Evolutionary conservation across 352 stramenopile genomes (phyloP).

Genomic region (Globisporangium alternatum): DNA sequence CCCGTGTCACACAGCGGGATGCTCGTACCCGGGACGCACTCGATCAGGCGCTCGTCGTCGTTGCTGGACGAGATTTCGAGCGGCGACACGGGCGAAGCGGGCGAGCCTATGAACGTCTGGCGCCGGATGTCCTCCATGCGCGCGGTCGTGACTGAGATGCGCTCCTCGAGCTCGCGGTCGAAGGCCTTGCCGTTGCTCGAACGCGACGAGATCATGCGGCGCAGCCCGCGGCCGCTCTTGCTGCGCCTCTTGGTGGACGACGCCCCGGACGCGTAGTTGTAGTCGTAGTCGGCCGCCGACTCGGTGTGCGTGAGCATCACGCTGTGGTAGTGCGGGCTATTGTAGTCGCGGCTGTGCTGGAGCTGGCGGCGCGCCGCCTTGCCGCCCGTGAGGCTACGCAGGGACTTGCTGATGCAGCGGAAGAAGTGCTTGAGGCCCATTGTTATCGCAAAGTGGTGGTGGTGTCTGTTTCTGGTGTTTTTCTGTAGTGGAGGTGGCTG

Average conservation of each 20-base stretch:
- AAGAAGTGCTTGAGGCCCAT: slow-evolving; percentile 21
- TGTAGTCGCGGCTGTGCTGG: slow-evolving; percentile 18
- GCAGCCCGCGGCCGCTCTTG: not conserved
- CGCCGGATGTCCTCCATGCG: slow-evolving; percentile 19
- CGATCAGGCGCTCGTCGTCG: slow-evolving; percentile 4
- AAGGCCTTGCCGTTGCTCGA: slow-evolving; percentile 14
- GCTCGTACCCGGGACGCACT: slow-evolving; percentile 17
- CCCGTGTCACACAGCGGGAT: slow-evolving; percentile 18
- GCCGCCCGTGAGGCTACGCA: slow-evolving; percentile 15
- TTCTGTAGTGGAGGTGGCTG: not conserved
- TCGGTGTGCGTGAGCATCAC: slow-evolving; percentile 9
- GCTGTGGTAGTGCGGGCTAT: slow-evolving; percentile 16
- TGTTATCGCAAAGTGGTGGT: not conserved
- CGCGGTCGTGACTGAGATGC: slow-evolving; percentile 16
- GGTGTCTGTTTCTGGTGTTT: not conserved
- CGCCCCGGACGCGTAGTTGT: not conserved
- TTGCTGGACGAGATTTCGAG: slow-evolving; percentile 10
- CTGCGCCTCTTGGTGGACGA: not conserved
- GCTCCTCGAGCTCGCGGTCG: slow-evolving; percentile 18
- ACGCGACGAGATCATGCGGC: slow-evolving; percentile 12
- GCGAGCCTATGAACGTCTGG: slow-evolving; percentile 18
- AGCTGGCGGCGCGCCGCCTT: slow-evolving; percentile 12
- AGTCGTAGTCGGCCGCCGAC: not conserved
- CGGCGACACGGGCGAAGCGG: slow-evolving; percentile 11
- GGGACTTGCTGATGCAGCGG: slow-evolving; percentile 16